phyloP scores from a whole-genome alignment of 2,329 filamentous ascomycete species.

The Botryotinia calthae region DNA sequence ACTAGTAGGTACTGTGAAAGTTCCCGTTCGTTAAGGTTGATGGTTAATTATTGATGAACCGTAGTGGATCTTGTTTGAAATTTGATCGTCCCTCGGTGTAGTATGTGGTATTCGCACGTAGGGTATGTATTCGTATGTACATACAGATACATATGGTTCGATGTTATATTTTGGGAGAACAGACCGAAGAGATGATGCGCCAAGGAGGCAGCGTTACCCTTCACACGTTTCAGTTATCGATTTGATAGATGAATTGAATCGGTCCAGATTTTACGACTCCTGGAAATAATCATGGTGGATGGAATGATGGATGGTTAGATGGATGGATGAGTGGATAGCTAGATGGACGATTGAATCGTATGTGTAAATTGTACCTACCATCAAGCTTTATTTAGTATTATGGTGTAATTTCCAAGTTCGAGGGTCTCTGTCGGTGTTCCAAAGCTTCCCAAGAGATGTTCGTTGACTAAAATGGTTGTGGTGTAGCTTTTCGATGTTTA shows the following conservation, averaged over 20 bases:
- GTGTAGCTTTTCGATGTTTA: background rate
- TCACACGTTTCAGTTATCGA: constrained; percentile 1
- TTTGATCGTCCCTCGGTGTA: background rate
- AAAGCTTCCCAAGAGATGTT: background rate
- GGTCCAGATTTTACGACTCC: background rate
- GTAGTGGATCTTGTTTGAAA: background rate
- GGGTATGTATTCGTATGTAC: background rate
- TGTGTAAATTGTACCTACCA: background rate
- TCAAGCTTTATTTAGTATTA: background rate
- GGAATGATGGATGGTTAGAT: background rate
- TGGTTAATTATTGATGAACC: background rate
- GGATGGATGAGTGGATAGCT: too few relatives aligned
- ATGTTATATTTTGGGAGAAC: background rate
- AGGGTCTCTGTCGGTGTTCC: background rate
- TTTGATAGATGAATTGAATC: background rate
- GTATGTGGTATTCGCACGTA: background rate
- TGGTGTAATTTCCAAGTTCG: background rate
- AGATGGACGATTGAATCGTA: background rate
- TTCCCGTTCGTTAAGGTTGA: constrained; percentile 2
- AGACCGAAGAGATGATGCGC: background rate
- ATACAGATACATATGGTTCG: background rate
- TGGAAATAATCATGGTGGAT: background rate
- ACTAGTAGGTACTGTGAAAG: background rate
- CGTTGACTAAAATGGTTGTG: background rate
- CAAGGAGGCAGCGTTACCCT: background rate